phyloP scores from a whole-genome alignment of 1,284 basidiomycete species.

The Boletellus sp. region DNA sequence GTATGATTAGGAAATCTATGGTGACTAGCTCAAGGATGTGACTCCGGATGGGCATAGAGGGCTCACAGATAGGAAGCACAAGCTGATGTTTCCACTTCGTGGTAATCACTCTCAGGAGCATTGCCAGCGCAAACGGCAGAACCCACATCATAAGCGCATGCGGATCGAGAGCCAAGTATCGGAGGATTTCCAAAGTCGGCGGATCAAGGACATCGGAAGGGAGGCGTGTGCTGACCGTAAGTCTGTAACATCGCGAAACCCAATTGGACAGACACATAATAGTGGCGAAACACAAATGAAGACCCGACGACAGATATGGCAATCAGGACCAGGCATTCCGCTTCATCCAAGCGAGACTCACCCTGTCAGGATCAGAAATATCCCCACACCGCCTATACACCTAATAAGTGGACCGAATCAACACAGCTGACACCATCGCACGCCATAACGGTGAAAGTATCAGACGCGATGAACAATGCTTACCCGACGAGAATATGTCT shows the following conservation, averaged over 20 bases:
- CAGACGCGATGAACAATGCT: slow-evolving; percentile 20
- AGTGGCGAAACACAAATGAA: not conserved
- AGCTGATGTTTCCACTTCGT: slow-evolving; percentile 83
- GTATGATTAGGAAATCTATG: slow-evolving; percentile 82
- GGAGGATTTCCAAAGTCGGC: slow-evolving; percentile 63
- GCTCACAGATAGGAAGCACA: slow-evolving; percentile 85
- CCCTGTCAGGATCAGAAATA: slow-evolving; percentile 90
- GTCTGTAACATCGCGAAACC: slow-evolving; percentile 36
- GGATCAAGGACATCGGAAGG: slow-evolving; percentile 75
- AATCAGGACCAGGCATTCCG: slow-evolving; percentile 4
- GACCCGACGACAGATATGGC: not conserved
- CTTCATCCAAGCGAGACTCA: slow-evolving; percentile 31
- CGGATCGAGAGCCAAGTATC: slow-evolving; percentile 55
- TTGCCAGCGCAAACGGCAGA: slow-evolving; percentile 74
- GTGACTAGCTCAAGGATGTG: not conserved
- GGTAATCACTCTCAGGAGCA: slow-evolving; percentile 80
- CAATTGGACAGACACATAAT: not conserved
- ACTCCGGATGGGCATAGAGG: not conserved
- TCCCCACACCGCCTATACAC: slow-evolving; percentile 94
- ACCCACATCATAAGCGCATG: slow-evolving; percentile 73
- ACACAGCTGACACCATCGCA: not conserved
- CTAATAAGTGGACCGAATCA: slow-evolving; percentile 33
- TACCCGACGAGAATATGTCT: slow-evolving; percentile 91
- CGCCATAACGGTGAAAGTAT: not conserved
- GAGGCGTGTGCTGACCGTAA: slow-evolving; percentile 82